Evolutionary conservation across 208 protist genomes (phyloP).

Genomic region (Leishmania arabica): DNA sequence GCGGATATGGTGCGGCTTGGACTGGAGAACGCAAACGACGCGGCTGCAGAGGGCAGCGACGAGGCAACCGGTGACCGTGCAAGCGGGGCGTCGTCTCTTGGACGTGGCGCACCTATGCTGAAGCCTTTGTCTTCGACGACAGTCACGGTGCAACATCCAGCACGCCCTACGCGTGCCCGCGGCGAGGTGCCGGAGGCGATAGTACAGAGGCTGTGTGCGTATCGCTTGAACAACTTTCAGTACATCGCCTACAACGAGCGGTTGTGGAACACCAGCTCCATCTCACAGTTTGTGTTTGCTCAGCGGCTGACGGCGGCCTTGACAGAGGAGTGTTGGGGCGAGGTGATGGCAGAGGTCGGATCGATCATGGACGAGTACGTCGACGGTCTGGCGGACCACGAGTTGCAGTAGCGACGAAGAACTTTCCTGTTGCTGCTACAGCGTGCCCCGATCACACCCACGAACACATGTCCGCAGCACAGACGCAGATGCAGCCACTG

Average conservation of each 20-base stretch:
- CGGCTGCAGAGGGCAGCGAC: slow-evolving; percentile 2
- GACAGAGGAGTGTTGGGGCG: slow-evolving; percentile 69
- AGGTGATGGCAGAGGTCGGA: slow-evolving; percentile 82
- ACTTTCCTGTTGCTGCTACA: not conserved
- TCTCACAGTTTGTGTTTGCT: slow-evolving; percentile 85
- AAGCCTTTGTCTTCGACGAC: not conserved
- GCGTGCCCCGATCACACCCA: not conserved
- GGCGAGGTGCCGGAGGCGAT: slow-evolving; percentile 65
- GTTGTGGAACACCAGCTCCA: slow-evolving; percentile 81
- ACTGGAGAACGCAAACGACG: not conserved
- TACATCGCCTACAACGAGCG: slow-evolving; percentile 86
- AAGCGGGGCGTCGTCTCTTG: not conserved
- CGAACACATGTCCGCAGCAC: not conserved
- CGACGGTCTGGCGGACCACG: slow-evolving; percentile 79
- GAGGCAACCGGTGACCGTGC: not conserved
- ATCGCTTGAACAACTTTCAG: slow-evolving; percentile 70
- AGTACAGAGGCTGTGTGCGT: slow-evolving; percentile 66
- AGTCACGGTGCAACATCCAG: not conserved
- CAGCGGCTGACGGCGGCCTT: slow-evolving; percentile 77
- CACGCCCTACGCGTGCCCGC: slow-evolving; percentile 26
- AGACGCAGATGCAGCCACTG: not conserved
- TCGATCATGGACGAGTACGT: slow-evolving; percentile 87
- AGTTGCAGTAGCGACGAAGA: slow-evolving; percentile 55
- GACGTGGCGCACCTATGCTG: not conserved
- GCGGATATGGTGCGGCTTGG: slow-evolving; percentile 45